Conservation (phyloP, 2,329 filamentous ascomycete genomes). For the Acephala macrosclerotiorum region DNA sequence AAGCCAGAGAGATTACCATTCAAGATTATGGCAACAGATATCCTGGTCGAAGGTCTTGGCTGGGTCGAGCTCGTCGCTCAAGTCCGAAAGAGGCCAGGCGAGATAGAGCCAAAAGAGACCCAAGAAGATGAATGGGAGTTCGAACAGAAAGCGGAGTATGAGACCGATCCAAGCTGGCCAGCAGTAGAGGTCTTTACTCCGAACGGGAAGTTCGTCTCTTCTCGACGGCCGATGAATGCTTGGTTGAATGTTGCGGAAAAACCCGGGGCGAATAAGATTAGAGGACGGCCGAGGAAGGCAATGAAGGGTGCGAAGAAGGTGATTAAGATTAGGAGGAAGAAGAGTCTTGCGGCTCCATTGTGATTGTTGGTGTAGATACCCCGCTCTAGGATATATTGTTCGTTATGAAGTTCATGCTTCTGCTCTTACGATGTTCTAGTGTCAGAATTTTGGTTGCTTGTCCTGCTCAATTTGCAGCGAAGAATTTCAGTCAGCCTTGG, state of each 20-base stretch:
- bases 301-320: conserved; percentile 70
- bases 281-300: conserved; percentile 68
- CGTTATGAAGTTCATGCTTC: not conserved
- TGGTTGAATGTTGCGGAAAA: conserved; percentile 68
- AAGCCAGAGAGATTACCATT: conserved; percentile 78
- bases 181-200: conserved; percentile 86
- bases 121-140: conserved; percentile 13
- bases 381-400: conserved; percentile 7
- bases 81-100: conserved; percentile 65
- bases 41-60: conserved; percentile 89
- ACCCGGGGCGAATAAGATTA: conserved; percentile 56
- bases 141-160: conserved; percentile 28
- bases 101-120: conserved; percentile 26
- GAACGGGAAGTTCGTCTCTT: conserved; percentile 79
- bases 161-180: conserved; percentile 60
- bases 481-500: too few relatives aligned
- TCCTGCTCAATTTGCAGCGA: too few relatives aligned
- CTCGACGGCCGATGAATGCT: conserved; percentile 73
- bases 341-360: not conserved
- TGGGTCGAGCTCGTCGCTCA: conserved; percentile 92
- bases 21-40: conserved; percentile 79
- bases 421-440: too few relatives aligned
- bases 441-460: too few relatives aligned
- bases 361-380: conserved; percentile 21
- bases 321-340: conserved; percentile 37